Evolutionary conservation across 2,329 filamentous ascomycete species (phyloP).

Genomic region (Phyllosticta ampelicida): DNA sequence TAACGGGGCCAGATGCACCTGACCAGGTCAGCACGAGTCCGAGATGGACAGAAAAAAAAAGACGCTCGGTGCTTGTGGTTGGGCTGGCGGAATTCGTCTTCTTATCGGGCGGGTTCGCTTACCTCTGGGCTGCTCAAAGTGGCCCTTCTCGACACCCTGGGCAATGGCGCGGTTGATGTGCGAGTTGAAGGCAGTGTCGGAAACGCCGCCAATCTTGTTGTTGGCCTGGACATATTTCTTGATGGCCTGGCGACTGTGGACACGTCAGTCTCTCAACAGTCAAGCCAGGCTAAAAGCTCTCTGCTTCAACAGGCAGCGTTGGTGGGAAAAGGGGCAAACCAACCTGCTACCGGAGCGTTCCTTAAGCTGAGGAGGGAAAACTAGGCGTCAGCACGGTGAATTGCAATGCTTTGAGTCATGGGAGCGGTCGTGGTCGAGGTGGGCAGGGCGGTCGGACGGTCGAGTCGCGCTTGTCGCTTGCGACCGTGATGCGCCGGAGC

Average conservation of each 20-base stretch:
- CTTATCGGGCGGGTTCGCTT: slow-evolving; percentile 26
- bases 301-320: slow-evolving; percentile 14
- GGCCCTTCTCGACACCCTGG: slow-evolving; percentile 72
- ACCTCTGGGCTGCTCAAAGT: slow-evolving; percentile 89
- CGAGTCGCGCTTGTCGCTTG: slow-evolving; percentile 25
- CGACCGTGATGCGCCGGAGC: slow-evolving; percentile 37
- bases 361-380: slow-evolving; percentile 47
- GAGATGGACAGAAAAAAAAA: neutral
- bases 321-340: slow-evolving; percentile 29
- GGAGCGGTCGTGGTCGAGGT: slow-evolving; percentile 20
- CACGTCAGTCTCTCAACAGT: slow-evolving; percentile 24
- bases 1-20: slow-evolving; percentile 82
- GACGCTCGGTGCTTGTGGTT: slow-evolving; percentile 13
- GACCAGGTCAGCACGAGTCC: slow-evolving; percentile 1
- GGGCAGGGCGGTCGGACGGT: slow-evolving; percentile 16
- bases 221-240: slow-evolving; percentile 67
- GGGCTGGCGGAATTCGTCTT: slow-evolving; percentile 15
- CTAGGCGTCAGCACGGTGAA: slow-evolving; percentile 37
- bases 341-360: slow-evolving; percentile 61
- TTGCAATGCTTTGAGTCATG: slow-evolving; percentile 13
- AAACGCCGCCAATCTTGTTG: slow-evolving; percentile 50
- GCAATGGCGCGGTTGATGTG: slow-evolving; percentile 82
- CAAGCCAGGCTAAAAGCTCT: slow-evolving; percentile 18
- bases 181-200: slow-evolving; percentile 50
- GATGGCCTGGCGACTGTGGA: slow-evolving; percentile 54